Evolutionary conservation across 202 grass and related monocot species (phyloP).

Genomic region (Saccharum hybrid): DNA sequence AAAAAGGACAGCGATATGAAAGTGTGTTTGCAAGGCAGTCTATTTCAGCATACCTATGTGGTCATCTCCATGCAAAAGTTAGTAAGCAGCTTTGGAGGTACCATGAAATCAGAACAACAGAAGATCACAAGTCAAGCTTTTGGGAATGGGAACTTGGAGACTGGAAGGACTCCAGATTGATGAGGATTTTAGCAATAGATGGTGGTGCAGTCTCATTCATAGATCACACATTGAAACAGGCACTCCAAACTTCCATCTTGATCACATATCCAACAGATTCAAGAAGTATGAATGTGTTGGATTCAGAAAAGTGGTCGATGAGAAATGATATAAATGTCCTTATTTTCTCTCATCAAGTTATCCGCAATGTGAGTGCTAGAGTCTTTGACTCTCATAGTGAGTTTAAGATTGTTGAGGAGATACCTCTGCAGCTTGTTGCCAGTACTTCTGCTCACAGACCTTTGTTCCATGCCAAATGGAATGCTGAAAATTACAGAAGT

Average conservation of each 20-base stretch:
- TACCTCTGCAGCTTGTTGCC: slow-evolving; percentile 59
- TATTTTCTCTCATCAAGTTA: slow-evolving; percentile 64
- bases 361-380: slow-evolving; percentile 76
- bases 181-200: slow-evolving; percentile 84
- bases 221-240: slow-evolving; percentile 59
- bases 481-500: slow-evolving; percentile 78
- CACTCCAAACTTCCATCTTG: slow-evolving; percentile 57
- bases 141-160: slow-evolving; percentile 98
- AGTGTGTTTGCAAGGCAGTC: slow-evolving; percentile 64
- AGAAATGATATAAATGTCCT: slow-evolving; percentile 94
- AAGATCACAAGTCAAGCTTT: slow-evolving; percentile 55
- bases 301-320: slow-evolving; percentile 43
- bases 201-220: slow-evolving; percentile 71
- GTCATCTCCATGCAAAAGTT: slow-evolving; percentile 78
- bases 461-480: slow-evolving; percentile 88
- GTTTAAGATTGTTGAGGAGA: slow-evolving; percentile 82
- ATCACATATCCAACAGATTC: slow-evolving; percentile 91
- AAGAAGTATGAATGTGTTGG: slow-evolving; percentile 75
- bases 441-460: slow-evolving; percentile 45
- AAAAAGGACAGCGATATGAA: slow-evolving; percentile 62
- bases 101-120: slow-evolving; percentile 54
- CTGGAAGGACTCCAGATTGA: slow-evolving; percentile 88
- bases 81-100: slow-evolving; percentile 74
- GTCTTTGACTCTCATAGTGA: slow-evolving; percentile 74
- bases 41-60: slow-evolving; percentile 81